Conservation (phyloP, 345 rosid species). For the Hypericum androsaemum region DNA sequence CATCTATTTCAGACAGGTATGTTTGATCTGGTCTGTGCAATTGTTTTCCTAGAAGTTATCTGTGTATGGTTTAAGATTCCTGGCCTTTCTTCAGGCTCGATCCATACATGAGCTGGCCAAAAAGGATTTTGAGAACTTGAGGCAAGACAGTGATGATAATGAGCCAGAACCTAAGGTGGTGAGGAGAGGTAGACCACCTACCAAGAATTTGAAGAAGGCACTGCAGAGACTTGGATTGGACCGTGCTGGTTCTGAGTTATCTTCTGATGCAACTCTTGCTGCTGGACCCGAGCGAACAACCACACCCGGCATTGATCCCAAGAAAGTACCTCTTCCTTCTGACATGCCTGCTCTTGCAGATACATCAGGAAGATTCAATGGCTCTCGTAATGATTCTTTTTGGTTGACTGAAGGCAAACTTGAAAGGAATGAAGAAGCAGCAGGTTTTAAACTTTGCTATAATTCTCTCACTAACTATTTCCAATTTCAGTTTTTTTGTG, state of each 20-base stretch:
- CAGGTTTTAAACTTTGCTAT: conserved; percentile 11
- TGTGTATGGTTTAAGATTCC: background rate
- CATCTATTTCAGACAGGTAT: conserved; percentile 23
- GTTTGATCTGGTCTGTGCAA: too few species aligned
- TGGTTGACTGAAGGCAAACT: conserved; percentile 25
- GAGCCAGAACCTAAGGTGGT: conserved; percentile 14
- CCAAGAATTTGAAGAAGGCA: conserved; percentile 15
- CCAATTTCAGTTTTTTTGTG: too few species aligned
- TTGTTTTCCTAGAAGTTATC: too few species aligned
- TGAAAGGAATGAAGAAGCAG: conserved; percentile 19
- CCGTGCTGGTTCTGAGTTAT: conserved; percentile 13
- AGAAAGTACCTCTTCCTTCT: conserved; percentile 10
- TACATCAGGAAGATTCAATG: conserved; percentile 26
- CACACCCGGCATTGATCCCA: conserved; percentile 8
- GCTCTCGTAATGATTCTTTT: conserved; percentile 29
- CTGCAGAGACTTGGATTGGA: conserved; percentile 9
- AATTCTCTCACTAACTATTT: too few species aligned
- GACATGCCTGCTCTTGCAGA: conserved; percentile 30
- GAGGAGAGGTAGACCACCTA: conserved; percentile 23
- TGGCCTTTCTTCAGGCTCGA: conserved; percentile 3
- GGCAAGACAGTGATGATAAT: conserved; percentile 17
- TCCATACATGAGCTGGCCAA: conserved; percentile 23
- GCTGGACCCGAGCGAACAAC: conserved; percentile 6
- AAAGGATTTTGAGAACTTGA: conserved; percentile 19
- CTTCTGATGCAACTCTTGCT: conserved; percentile 16